Conservation (phyloP, 495 filamentous ascomycete genomes). For the Friedmanniomyces simplex region DNA sequence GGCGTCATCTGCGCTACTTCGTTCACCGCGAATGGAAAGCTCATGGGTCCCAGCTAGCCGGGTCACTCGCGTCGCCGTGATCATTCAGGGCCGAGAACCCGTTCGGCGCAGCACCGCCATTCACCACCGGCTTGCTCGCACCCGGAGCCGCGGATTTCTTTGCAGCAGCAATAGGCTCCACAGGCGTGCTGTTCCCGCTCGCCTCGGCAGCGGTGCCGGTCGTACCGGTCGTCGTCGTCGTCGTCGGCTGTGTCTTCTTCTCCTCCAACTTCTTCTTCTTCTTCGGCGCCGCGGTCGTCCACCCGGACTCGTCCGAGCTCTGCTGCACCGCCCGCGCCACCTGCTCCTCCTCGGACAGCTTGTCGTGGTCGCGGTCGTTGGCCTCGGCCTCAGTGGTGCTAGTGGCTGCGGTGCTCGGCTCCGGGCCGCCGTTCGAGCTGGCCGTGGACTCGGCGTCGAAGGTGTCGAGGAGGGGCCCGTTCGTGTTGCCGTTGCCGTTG, state of each 20-base stretch:
- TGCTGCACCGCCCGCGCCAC: conserved; percentile 29
- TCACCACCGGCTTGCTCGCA: conserved; percentile 5
- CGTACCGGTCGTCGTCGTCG: too few species aligned
- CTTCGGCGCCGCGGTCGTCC: conserved; percentile 60
- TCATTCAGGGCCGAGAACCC: conserved; percentile 18
- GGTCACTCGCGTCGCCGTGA: conserved; percentile 10
- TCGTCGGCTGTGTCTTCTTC: conserved; percentile 43
- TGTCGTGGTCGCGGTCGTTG: neutral
- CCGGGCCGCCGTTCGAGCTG: conserved; percentile 26
- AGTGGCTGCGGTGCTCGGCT: conserved; percentile 24
- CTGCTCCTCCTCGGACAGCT: conserved; percentile 70
- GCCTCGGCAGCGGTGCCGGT: conserved; percentile 19
- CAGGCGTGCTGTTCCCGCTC: conserved; percentile 22
- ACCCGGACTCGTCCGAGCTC: conserved; percentile 44
- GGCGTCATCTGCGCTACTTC: too few species aligned
- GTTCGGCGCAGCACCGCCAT: conserved; percentile 7
- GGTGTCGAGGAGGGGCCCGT: conserved; percentile 61
- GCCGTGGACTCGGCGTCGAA: conserved; percentile 46
- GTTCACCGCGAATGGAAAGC: neutral
- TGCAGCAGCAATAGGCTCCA: neutral
- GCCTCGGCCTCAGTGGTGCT: conserved; percentile 39
- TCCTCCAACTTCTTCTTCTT: conserved; percentile 46
- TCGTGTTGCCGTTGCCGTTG: conserved; percentile 12
- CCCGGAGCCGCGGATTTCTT: neutral
- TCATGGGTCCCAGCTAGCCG: conserved; percentile 16